Evolutionary conservation across 306 rosid species (phyloP).

Genomic region (Comarum palustre): DNA sequence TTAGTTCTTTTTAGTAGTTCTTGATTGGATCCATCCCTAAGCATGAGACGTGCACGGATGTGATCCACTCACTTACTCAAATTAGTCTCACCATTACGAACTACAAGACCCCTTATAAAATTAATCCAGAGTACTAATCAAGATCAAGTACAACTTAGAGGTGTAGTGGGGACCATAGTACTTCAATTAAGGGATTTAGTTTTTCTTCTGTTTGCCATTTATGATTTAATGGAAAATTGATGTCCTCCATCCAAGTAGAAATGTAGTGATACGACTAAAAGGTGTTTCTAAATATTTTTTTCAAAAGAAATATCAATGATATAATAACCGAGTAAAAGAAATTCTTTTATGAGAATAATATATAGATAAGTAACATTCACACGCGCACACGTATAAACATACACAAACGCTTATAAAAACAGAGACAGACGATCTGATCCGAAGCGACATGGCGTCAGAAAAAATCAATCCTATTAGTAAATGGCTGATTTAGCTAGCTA

Average conservation of each 20-base stretch:
- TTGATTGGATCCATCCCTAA: constrained; percentile 37
- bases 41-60: constrained; percentile 40
- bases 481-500: not conserved
- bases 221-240: not conserved
- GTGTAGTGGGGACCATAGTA: constrained; percentile 19
- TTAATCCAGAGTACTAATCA: not conserved
- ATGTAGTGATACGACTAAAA: not conserved
- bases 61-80: constrained; percentile 40
- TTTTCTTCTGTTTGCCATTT: not conserved
- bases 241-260: not conserved
- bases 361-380: not conserved
- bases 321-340: too few species aligned
- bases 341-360: too few species aligned
- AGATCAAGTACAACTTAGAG: not conserved
- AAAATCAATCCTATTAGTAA: not conserved
- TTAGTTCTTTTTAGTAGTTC: constrained; percentile 40
- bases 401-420: constrained; percentile 6
- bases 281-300: not conserved
- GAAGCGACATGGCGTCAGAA: not conserved
- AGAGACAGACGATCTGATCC: not conserved
- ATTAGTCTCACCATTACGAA: constrained; percentile 23
- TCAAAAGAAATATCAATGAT: not conserved
- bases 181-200: not conserved
- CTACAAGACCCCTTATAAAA: constrained; percentile 1
- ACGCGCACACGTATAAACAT: not conserved